Conservation (phyloP, 106 monocot genomes). For the Apostasia ramifera region DNA sequence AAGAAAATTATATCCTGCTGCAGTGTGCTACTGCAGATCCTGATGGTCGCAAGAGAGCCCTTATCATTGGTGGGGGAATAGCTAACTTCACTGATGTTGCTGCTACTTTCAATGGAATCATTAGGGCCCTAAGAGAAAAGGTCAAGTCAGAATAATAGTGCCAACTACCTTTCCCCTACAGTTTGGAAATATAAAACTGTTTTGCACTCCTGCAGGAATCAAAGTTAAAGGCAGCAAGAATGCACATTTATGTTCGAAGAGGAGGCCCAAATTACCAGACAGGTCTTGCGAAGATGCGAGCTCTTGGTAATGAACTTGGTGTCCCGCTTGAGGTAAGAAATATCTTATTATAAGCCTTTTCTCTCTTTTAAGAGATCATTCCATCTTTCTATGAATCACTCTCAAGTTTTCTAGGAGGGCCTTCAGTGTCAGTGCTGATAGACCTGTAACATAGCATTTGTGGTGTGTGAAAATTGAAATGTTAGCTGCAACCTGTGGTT, state of each 20-base stretch:
- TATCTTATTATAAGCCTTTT: neutral
- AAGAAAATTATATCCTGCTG: neutral
- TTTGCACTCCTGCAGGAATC: slow-evolving; percentile 37
- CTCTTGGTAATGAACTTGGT: slow-evolving; percentile 58
- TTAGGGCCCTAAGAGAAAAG: slow-evolving; percentile 85
- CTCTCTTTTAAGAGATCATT: neutral
- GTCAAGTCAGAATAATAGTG: slow-evolving; percentile 9
- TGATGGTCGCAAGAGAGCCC: slow-evolving; percentile 84
- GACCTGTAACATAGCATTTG: too few relatives aligned
- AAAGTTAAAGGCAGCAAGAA: slow-evolving; percentile 73
- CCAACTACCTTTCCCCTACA: neutral
- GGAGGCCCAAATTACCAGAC: slow-evolving; percentile 87
- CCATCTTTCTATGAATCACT: neutral
- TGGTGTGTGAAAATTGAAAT: too few relatives aligned
- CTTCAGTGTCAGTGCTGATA: too few relatives aligned
- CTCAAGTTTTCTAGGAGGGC: too few relatives aligned
- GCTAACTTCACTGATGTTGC: slow-evolving; percentile 96
- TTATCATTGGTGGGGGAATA: slow-evolving; percentile 91
- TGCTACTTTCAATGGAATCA: slow-evolving; percentile 83
- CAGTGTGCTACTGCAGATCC: slow-evolving; percentile 88
- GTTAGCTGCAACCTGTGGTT: too few relatives aligned
- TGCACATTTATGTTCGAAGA: slow-evolving; percentile 83
- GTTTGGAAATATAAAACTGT: neutral
- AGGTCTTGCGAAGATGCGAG: slow-evolving; percentile 77
- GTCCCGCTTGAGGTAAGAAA: slow-evolving; percentile 67